phyloP scores from a whole-genome alignment of 108 stramenopile genomes.

The Pseudonitzschia delicatissima region DNA sequence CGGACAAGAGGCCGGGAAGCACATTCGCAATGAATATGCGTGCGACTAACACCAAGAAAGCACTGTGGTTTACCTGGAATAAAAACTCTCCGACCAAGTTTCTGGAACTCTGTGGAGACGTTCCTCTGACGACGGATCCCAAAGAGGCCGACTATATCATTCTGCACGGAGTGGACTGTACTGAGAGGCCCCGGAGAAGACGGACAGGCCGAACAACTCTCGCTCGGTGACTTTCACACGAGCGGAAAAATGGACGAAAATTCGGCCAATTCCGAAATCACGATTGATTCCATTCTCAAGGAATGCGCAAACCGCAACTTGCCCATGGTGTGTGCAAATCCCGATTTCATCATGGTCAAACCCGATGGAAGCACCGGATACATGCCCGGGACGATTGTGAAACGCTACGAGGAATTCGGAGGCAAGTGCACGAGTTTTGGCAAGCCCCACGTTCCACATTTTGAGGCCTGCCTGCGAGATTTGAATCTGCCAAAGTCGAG shows the following conservation, averaged over 20 bases:
- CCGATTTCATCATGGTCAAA: conserved; percentile 63
- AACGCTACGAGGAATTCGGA: conserved; percentile 50
- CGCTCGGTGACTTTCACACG: conserved; percentile 14
- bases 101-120: conserved; percentile 51
- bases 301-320: conserved; percentile 38
- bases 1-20: conserved; percentile 61
- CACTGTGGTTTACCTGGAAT: conserved; percentile 70
- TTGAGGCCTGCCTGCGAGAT: conserved; percentile 52
- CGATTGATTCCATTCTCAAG: conserved; percentile 48
- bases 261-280: background rate
- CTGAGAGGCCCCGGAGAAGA: conserved; percentile 27
- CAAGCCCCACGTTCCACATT: conserved; percentile 68
- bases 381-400: conserved; percentile 80
- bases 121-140: conserved; percentile 40
- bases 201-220: conserved; percentile 18
- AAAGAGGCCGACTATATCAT: conserved; percentile 77
- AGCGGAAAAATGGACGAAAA: conserved; percentile 19
- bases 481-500: conserved; percentile 26
- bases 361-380: conserved; percentile 47
- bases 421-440: conserved; percentile 62
- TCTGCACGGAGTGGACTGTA: conserved; percentile 62
- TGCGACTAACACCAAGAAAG: conserved; percentile 30
- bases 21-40: conserved; percentile 44
- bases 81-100: conserved; percentile 46
- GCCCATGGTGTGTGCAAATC: conserved; percentile 81